A percentile compares a stretch with the other conserved stretches of the same genome.
phyloP scores from a whole-genome alignment of 768 basidiomycete genomes.

The Mycena venus region DNA sequence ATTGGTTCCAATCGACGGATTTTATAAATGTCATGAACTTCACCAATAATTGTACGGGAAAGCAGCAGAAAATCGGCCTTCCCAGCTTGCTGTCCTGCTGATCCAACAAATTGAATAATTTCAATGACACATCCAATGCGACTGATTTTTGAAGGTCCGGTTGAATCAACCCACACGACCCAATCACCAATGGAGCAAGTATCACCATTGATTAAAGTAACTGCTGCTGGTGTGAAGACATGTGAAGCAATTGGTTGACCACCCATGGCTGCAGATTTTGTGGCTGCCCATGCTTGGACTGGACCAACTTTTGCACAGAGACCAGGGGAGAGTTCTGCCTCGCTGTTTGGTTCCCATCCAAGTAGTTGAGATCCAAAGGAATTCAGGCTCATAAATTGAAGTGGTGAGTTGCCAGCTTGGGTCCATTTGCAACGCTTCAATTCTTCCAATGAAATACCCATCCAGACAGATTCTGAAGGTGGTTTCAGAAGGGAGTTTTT shows the following conservation, averaged over 20 bases:
- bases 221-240: not conserved
- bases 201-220: slow-evolving; percentile 8
- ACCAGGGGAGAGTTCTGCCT: not conserved
- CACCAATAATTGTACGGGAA: not conserved
- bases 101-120: slow-evolving; percentile 16
- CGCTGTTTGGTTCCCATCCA: not conserved
- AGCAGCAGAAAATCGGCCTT: slow-evolving; percentile 1
- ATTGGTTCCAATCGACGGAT: slow-evolving; percentile 10
- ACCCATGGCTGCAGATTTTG: not conserved
- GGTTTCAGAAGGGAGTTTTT: not conserved
- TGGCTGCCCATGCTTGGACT: not conserved
- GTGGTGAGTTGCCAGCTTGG: not conserved
- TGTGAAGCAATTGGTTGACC: not conserved
- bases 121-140: slow-evolving; percentile 1
- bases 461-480: not conserved
- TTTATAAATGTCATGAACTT: not conserved
- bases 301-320: not conserved
- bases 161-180: not conserved
- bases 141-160: not conserved
- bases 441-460: not conserved
- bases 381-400: slow-evolving; percentile 1
- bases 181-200: not conserved
- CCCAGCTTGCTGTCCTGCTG: not conserved
- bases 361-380: slow-evolving; percentile 12
- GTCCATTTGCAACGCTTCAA: slow-evolving; percentile 4